Conservation (phyloP, 495 filamentous ascomycete species). For the Daldinia decipiens region DNA sequence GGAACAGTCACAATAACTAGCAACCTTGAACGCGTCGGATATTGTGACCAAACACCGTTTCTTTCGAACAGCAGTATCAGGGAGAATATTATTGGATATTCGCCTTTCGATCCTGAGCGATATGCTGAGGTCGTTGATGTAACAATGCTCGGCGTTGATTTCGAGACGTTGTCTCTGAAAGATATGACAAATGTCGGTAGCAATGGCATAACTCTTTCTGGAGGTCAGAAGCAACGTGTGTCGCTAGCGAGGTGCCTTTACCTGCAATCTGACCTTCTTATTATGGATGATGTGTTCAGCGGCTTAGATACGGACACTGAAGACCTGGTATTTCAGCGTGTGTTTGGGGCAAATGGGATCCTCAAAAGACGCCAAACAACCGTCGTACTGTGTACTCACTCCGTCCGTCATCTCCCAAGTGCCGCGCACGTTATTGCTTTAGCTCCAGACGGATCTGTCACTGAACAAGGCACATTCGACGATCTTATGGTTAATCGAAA, state of each 20-base stretch:
- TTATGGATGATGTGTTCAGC: slow-evolving; percentile 70
- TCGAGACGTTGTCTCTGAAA: slow-evolving; percentile 62
- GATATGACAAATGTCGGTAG: slow-evolving; percentile 71
- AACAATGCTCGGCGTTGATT: slow-evolving; percentile 67
- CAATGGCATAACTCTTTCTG: slow-evolving; percentile 71
- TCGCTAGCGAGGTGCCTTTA: slow-evolving; percentile 69
- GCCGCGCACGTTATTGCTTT: slow-evolving; percentile 61
- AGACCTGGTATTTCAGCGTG: slow-evolving; percentile 65
- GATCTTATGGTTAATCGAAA: slow-evolving; percentile 46
- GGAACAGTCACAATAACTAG: slow-evolving; percentile 37
- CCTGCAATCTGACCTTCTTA: slow-evolving; percentile 60
- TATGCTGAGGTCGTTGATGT: slow-evolving; percentile 72
- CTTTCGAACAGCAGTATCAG: slow-evolving; percentile 68
- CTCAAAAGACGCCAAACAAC: slow-evolving; percentile 61
- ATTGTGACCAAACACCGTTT: slow-evolving; percentile 59
- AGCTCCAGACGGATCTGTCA: slow-evolving; percentile 49
- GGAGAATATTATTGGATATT: slow-evolving; percentile 65
- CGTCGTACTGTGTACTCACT: slow-evolving; percentile 60
- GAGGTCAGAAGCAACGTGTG: slow-evolving; percentile 74
- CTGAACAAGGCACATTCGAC: slow-evolving; percentile 57
- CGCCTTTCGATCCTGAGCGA: slow-evolving; percentile 64
- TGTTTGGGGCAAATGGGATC: slow-evolving; percentile 66
- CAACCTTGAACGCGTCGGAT: slow-evolving; percentile 27
- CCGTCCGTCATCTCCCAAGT: slow-evolving; percentile 52
- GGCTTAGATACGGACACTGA: slow-evolving; percentile 70